Percentiles rank a stretch among this genome's conserved stretches.
These are phyloP conservation scores for Tuber umbilicatum DNA, from an alignment of 495 filamentous ascomycete genomes.

Conservation along the genomic window DNA sequence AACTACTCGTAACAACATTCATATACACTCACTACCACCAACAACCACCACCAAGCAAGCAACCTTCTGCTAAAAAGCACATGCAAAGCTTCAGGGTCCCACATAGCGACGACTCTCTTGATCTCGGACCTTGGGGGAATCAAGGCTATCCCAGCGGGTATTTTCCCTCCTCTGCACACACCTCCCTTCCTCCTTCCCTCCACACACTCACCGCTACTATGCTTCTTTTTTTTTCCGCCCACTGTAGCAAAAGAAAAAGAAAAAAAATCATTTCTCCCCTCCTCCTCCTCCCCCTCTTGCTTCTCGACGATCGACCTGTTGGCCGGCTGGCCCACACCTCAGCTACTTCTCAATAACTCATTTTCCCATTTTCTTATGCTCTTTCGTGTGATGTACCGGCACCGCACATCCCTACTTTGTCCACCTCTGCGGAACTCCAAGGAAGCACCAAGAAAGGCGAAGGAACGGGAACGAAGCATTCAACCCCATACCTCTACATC, in stretches of 20 bases:
- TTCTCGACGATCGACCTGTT: background rate
- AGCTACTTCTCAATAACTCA: background rate
- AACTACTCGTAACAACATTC: too few species aligned
- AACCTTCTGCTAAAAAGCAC: background rate
- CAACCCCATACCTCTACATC: background rate
- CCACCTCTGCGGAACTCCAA: background rate
- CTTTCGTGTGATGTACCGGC: background rate
- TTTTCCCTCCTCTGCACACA: background rate
- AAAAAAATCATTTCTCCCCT: background rate
- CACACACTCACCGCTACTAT: background rate
- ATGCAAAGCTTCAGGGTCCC: slow-evolving; percentile 4
- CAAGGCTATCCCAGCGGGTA: background rate
- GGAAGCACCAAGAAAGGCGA: background rate
- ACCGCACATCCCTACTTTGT: background rate
- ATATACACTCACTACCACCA: too few species aligned
- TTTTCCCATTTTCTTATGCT: background rate
- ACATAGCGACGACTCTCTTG: background rate
- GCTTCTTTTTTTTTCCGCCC: background rate
- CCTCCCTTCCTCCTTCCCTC: background rate
- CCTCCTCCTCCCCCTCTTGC: background rate
- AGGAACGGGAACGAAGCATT: background rate
- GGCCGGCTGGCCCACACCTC: background rate
- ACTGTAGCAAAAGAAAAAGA: background rate
- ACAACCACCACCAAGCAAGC: background rate
- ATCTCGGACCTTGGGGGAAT: background rate